A percentile compares a stretch with the other conserved stretches of the same genome.
Conservation (phyloP, 1,284 basidiomycete species). For the Ustilago loliicola region DNA sequence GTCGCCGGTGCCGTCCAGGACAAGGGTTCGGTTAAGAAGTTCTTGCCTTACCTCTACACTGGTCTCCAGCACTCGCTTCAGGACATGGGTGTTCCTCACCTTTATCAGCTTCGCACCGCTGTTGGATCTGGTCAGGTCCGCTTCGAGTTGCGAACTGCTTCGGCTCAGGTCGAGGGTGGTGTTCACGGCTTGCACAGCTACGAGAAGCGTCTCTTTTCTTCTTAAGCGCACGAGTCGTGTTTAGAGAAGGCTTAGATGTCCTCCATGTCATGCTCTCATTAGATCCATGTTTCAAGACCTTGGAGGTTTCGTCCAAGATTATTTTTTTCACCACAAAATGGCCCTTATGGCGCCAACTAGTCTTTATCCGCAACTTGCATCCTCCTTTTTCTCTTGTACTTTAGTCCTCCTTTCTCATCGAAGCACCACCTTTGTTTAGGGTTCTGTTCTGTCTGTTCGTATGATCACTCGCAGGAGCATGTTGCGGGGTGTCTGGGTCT, state of each 20-base stretch:
- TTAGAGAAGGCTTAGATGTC: neutral
- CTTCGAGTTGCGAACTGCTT: constrained; percentile 94
- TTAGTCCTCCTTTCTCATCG: constrained; percentile 6
- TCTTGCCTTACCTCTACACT: constrained; percentile 90
- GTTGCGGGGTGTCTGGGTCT: no score
- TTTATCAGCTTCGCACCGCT: constrained; percentile 77
- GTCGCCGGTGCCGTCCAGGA: constrained; percentile 97
- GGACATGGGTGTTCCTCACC: constrained; percentile 85
- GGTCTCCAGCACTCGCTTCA: constrained; percentile 97
- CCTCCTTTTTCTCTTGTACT: constrained; percentile 19
- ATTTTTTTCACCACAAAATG: neutral
- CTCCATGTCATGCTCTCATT: neutral
- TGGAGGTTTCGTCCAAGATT: neutral
- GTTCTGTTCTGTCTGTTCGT: no score
- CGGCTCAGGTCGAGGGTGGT: constrained; percentile 94
- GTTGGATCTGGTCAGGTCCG: constrained; percentile 80
- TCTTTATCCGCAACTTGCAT: constrained; percentile 11
- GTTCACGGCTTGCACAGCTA: constrained; percentile 81
- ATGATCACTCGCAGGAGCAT: no score
- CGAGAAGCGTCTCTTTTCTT: constrained; percentile 76
- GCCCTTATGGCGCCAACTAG: constrained; percentile 2
- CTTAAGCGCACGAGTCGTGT: constrained; percentile 15
- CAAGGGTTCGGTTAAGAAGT: constrained; percentile 89
- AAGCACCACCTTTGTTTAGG: neutral
- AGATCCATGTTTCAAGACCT: neutral